Base-by-base conservation (phyloP, 2,329 filamentous ascomycete species). In the Phaeophleospora eucalypticola region DNA sequence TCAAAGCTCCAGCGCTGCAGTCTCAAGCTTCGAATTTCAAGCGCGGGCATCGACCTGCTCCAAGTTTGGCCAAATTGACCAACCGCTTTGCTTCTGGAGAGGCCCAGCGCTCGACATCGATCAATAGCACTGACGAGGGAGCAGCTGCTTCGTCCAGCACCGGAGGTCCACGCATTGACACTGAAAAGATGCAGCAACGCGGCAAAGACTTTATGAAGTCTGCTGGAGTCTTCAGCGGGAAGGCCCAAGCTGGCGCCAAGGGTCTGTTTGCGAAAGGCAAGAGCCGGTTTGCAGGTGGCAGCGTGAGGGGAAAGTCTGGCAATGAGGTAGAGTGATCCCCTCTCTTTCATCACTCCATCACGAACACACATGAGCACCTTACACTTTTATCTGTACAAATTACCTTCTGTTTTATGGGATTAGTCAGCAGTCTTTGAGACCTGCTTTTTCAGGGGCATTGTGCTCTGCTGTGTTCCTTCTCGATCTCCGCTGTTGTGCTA, bases 181-280 rank as follows among this genome's bases (percentile, higher is more conserved):
- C 58, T 48, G 62, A 57, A 20, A 58, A 62, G 46, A 80, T 90
- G 65, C 86, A 88, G 58, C 79, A 83, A 33, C 91, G 90, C 73
- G 84, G 90, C 65, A 96, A 95, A 71, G 89, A 94, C 60, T 73
- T 96, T 20, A 77, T 96, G 64, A 87, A 93, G 56, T 84, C 85
- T 17, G 90, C 90, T 45, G 89, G 88, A 43, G 71, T 81, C 15
- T 72, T 85, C 48, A 79, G 83, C 50, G 82, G 82, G 18, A 84
- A 84, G 61, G 82, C 81, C 24, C 79, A 80, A 53, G 89, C 88
- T 65, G 88, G 89, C 48, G 89, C 90, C 40, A 95, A 95, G 73
- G 91, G 90, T 43, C 70, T 96, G 54, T 84, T 96, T 67, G 89
- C 86, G 56, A 95, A 95, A 72, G 88, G 90, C 58, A 91, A 87